A percentile compares a stretch with the other conserved stretches of the same genome.
Evolutionary conservation across 1,139 yeast species (phyloP).

Genomic region (Taphrina flavorubra): DNA sequence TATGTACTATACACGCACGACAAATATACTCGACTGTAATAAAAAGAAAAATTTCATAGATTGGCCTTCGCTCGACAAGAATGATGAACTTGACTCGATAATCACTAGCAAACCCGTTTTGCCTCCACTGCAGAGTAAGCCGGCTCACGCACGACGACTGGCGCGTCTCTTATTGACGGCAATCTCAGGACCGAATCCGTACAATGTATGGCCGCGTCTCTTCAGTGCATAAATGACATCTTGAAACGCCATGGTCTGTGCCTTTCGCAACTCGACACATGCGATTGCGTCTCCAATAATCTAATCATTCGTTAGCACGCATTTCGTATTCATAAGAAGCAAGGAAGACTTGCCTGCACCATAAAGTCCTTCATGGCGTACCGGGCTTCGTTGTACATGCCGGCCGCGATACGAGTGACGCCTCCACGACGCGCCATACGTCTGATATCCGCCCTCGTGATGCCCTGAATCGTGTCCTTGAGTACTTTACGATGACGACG

Average conservation of each 20-base stretch:
- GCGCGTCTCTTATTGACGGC: not conserved
- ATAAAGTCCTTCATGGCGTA: constrained; percentile 49
- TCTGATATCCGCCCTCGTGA: constrained; percentile 50
- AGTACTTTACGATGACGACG: constrained; percentile 50
- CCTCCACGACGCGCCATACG: constrained; percentile 51
- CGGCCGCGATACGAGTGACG: constrained; percentile 51
- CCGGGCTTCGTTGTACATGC: constrained; percentile 50
- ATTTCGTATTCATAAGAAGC: not conserved
- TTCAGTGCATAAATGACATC: constrained; percentile 51
- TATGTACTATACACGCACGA: not conserved
- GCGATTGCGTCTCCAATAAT: constrained; percentile 49
- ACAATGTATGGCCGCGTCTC: constrained; percentile 51
- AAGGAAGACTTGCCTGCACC: constrained; percentile 46
- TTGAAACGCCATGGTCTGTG: constrained; percentile 48
- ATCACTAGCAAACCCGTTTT: not conserved
- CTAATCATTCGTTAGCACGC: not conserved
- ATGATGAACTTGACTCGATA: not conserved
- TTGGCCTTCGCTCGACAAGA: not conserved
- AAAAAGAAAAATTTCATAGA: too few relatives aligned
- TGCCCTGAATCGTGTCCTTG: constrained; percentile 50
- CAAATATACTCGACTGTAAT: too few relatives aligned
- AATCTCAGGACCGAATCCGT: constrained; percentile 47
- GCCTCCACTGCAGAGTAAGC: not conserved
- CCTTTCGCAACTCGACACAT: constrained; percentile 48
- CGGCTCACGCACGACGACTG: constrained; percentile 1